Evolutionary conservation across 2,329 filamentous ascomycete species (phyloP), one percentile per base, ranked within the genome.

Genomic region (Epichloe gansuensis): DNA sequence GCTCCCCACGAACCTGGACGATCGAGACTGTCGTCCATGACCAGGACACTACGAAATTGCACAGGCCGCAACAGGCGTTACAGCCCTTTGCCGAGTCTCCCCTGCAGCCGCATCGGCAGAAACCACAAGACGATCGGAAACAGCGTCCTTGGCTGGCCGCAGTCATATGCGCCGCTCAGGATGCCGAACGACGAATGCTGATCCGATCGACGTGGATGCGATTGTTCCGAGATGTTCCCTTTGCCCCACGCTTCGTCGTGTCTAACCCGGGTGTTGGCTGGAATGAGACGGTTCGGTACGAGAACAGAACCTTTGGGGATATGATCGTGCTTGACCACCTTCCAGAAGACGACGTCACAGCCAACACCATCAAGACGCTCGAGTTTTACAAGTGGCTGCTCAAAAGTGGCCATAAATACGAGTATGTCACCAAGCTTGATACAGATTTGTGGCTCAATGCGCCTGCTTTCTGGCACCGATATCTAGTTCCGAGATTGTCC

Each of bases 351-450:
- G 60, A 63, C 13, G 35, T 64, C 6, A 63, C 60, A 4, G 63
- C 64, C 40, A 66, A 66, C 51, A 65, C 63, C 8, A 55, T 66
- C 53, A 66, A 67, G 57, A 64, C 63, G 4, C 56, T 66, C 13
- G 64, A 66, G 54, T 59, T 67, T 5, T 64, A 62, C 56, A 60
- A 63, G 50, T 64, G 60, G 59, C 60, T 66, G 21, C 53, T 62
- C n/a, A 44, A 51, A 5, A 50, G 54, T 6, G 54, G 57, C 13
- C 48, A 44, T 4, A 52, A 43, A 3, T 66, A 65, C 56, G 59
- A 63, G 39, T 66, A 62, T 42, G 60, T 67, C 15, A 60, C 63
- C 35, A 66, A 67, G 54, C 54, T 66, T 43, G 64, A 67, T 42
- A 64, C 63, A 0, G 64, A 66, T 52, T 49, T 63, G 8, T 67